Evolutionary conservation across 1,139 yeast species (phyloP).

Genomic region (Pneumocystis sp.): DNA sequence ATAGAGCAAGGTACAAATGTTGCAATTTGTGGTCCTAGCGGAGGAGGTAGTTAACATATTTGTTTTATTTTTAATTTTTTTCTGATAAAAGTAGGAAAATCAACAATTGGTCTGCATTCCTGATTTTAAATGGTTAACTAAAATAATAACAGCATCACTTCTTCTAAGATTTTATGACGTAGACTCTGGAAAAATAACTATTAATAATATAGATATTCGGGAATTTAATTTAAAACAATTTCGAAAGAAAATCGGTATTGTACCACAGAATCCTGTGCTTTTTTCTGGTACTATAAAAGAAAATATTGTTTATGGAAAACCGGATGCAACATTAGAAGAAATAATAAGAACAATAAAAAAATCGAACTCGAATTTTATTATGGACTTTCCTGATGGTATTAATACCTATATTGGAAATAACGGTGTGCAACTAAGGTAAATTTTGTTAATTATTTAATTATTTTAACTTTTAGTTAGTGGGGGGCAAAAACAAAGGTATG

Average conservation of each 20-base stretch:
- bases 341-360: constrained; percentile 57
- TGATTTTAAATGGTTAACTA: neutral
- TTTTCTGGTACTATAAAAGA: constrained; percentile 82
- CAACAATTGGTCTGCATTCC: neutral
- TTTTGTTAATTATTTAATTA: neutral
- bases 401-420: constrained; percentile 79
- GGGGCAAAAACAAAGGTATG: constrained; percentile 53
- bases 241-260: constrained; percentile 66
- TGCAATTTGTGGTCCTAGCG: constrained; percentile 92
- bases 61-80: constrained; percentile 6
- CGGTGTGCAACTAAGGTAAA: constrained; percentile 41
- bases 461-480: constrained; percentile 39
- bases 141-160: constrained; percentile 37
- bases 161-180: constrained; percentile 75
- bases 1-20: constrained; percentile 76
- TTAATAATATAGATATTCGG: constrained; percentile 57
- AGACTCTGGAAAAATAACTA: constrained; percentile 41
- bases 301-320: constrained; percentile 63
- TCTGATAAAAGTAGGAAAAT: constrained; percentile 1
- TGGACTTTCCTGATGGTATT: constrained; percentile 47
- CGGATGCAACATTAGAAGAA: constrained; percentile 44
- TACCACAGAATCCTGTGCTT: constrained; percentile 86
- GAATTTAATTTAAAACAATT: constrained; percentile 58
- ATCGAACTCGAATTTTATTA: constrained; percentile 69
- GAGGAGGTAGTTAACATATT: constrained; percentile 87